Percentiles rank a stretch among this genome's conserved stretches.
Conservation (phyloP, 768 basidiomycete genomes). For the Boletus vinaceobasis region DNA sequence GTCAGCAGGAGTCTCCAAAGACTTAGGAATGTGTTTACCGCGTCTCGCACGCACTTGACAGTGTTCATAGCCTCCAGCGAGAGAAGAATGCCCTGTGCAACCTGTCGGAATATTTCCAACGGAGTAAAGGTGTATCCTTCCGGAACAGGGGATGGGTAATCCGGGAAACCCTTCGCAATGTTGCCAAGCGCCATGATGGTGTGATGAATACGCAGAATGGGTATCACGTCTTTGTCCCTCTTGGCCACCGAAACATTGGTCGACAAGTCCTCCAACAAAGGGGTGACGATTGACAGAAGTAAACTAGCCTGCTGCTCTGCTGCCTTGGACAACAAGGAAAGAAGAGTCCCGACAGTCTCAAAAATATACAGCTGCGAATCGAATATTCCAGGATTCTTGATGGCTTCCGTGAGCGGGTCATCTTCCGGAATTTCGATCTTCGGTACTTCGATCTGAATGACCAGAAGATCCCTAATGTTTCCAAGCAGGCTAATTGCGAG, state of each 20-base stretch:
- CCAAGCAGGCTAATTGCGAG: constrained; percentile 70
- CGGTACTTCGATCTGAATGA: constrained; percentile 72
- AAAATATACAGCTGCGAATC: constrained; percentile 93
- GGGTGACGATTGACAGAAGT: constrained; percentile 75
- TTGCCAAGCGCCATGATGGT: constrained; percentile 92
- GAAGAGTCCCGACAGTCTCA: constrained; percentile 83
- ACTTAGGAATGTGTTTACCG: constrained; percentile 51
- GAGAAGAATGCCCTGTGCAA: constrained; percentile 83
- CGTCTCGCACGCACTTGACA: constrained; percentile 85
- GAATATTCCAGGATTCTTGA: constrained; percentile 68
- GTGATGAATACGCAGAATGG: constrained; percentile 89
- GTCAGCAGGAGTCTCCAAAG: constrained; percentile 1
- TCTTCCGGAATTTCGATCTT: constrained; percentile 70
- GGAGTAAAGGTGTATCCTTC: constrained; percentile 68
- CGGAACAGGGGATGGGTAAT: constrained; percentile 69
- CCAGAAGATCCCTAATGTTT: constrained; percentile 71
- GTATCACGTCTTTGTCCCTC: constrained; percentile 61
- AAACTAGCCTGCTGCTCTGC: constrained; percentile 67
- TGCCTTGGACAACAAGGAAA: constrained; percentile 66
- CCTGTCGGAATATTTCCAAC: constrained; percentile 75
- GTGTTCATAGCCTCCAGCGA: constrained; percentile 86
- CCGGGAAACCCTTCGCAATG: constrained; percentile 95
- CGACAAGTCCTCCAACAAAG: constrained; percentile 73
- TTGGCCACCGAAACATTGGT: constrained; percentile 52
- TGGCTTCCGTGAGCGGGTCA: constrained; percentile 76